phyloP scores from a whole-genome alignment of 345 rosid genomes.

The Salix arbutifolia region DNA sequence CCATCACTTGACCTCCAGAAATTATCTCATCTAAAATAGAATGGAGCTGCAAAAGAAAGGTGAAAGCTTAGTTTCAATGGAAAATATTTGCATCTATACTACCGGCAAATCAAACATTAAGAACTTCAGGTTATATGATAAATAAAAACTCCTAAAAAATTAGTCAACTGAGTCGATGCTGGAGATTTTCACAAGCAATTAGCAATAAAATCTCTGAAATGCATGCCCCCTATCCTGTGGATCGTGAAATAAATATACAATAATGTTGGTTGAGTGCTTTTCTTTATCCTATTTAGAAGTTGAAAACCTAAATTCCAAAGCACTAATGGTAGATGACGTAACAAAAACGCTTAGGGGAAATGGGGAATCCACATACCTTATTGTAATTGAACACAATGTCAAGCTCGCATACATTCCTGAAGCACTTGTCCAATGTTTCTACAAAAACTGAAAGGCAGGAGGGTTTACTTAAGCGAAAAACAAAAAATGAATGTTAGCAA shows the following conservation, averaged over 20 bases:
- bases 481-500: slow-evolving; percentile 3
- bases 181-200: not conserved
- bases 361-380: slow-evolving; percentile 49
- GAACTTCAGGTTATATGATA: not conserved
- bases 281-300: not conserved
- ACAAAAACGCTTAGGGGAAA: not conserved
- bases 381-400: slow-evolving; percentile 80
- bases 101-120: not conserved
- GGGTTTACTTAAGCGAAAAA: slow-evolving; percentile 15
- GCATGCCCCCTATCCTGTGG: not conserved
- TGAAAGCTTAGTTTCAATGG: not conserved
- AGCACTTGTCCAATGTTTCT: slow-evolving; percentile 96
- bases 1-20: slow-evolving; percentile 91
- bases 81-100: not conserved
- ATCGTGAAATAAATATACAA: not conserved
- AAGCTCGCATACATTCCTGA: slow-evolving; percentile 90
- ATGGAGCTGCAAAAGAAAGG: slow-evolving; percentile 57
- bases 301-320: not conserved
- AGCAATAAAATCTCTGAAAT: not conserved
- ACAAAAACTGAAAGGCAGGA: slow-evolving; percentile 68
- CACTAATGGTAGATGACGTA: not conserved
- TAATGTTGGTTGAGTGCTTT: not conserved
- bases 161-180: not conserved
- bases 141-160: not conserved
- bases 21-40: slow-evolving; percentile 74